phyloP scores from a whole-genome alignment of 1,284 basidiomycete genomes.

The Fomitopsis betulina region DNA sequence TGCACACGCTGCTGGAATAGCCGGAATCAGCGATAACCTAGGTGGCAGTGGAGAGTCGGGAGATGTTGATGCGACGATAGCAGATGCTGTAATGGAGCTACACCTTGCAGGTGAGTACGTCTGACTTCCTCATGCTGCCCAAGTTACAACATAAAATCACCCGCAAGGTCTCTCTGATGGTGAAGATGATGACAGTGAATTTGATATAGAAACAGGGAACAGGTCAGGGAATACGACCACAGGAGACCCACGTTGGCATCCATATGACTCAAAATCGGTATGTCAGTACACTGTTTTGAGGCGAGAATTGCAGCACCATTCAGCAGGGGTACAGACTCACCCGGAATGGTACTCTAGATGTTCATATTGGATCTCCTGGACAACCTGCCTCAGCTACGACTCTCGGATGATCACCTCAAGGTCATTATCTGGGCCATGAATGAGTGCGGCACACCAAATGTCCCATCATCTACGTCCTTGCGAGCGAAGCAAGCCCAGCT shows the following conservation, averaged over 20 bases:
- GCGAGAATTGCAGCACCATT: no score
- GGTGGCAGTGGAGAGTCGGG: not conserved
- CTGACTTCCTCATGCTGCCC: not conserved
- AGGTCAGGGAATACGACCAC: not conserved
- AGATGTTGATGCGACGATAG: not conserved
- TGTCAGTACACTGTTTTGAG: no score
- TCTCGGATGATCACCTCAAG: not conserved
- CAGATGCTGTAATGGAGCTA: not conserved
- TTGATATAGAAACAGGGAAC: not conserved
- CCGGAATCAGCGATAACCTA: not conserved
- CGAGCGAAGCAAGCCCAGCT: constrained; percentile 4
- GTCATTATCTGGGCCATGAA: not conserved
- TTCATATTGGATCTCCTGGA: not conserved
- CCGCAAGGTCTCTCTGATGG: not conserved
- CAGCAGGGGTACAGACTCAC: not conserved
- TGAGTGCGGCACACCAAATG: not conserved
- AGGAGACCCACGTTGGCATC: not conserved
- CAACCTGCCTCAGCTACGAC: not conserved
- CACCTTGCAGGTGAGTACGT: not conserved
- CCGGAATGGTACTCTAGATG: not conserved
- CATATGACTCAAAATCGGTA: not conserved
- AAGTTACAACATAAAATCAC: not conserved
- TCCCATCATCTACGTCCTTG: not conserved
- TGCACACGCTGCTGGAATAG: not conserved
- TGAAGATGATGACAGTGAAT: not conserved